Evolutionary conservation across 805 yeast genomes (phyloP), one percentile per base, ranked within the genome.

Genomic region (Lipomyces starkeyi): DNA sequence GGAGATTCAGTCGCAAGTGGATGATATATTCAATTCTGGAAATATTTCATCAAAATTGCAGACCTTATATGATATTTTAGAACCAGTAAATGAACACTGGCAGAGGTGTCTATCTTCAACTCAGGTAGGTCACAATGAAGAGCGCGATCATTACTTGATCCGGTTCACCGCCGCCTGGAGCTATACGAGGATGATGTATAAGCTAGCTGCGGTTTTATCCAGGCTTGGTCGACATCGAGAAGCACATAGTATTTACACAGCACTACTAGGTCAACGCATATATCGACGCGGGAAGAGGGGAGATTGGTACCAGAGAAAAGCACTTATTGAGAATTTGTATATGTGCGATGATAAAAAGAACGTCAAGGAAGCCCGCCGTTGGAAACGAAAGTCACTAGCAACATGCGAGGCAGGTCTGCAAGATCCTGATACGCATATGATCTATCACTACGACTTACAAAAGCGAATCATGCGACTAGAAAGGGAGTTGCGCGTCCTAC

Each of bases 221-320:
- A 29, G 70, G 27, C 61, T 66, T 1, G 66, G 63, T 9, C 32
- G 54, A 2, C 59, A 67, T 52, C 34, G 43, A 13, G 70, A 63
- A 20, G 66, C 71, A 7, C 64, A 65, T 40, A 59, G 22, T 9
- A 63, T 71, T 5, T 65, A 71, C 14, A 49, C 64, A 6, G 59
- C 43, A 8, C 66, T 71, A 11, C 59, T 71, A 11, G 57, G 49
- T 6, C 74, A 71, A 22, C 43, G 58, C 6, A 25, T 59, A 1
- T 71, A 68, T 43, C 55, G 67, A 13, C 66, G 59, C 17, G 74
- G 73, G 32, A 71, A 67, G 43, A 59, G 74, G n/a, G 74, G 74
- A 2, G 68, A 64, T 25, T 71, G 74, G 74, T 71, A 66, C 34
- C 69, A 70, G 40, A 40, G 65, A 25, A 71, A 71, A 35, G 73